phyloP scores from a whole-genome alignment of 1,139 yeast species.

The Cylindricascospora bacillispora region DNA sequence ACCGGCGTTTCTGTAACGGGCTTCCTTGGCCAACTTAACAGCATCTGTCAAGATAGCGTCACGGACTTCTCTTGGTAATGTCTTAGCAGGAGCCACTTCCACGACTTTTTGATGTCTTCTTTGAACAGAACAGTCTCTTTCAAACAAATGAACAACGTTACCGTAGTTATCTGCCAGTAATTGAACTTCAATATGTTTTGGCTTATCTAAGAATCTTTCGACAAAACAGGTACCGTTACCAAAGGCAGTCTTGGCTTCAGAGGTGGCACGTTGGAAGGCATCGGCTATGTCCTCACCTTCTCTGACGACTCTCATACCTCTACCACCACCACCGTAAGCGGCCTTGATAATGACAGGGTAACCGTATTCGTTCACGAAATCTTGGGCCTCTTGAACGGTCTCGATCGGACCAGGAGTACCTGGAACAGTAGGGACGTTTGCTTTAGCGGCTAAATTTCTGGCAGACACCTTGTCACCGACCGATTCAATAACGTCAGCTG shows the following conservation, averaged over 20 bases:
- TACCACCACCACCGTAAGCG: constrained; percentile 99
- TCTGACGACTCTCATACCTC: constrained; percentile 98
- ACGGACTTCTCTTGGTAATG: constrained; percentile 67
- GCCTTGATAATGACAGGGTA: constrained; percentile 97
- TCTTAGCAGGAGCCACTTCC: constrained; percentile 98
- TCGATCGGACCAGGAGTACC: constrained; percentile 98
- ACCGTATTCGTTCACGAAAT: constrained; percentile 72
- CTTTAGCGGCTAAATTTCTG: constrained; percentile 67
- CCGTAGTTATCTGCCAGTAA: constrained; percentile 89
- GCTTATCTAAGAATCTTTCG: constrained; percentile 87
- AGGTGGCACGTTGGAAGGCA: constrained; percentile 86
- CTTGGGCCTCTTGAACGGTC: constrained; percentile 59
- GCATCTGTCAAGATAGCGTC: constrained; percentile 92
- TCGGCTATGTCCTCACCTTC: constrained; percentile 91
- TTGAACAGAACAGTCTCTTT: constrained; percentile 98
- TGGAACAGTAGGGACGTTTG: constrained; percentile 88
- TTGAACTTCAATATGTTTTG: constrained; percentile 97
- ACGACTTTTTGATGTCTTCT: constrained; percentile 99
- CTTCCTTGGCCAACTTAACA: constrained; percentile 75
- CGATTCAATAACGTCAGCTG: constrained; percentile 77
- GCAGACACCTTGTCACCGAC: constrained; percentile 98
- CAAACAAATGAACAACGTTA: constrained; percentile 88
- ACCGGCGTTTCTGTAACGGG: constrained; percentile 94
- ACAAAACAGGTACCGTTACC: constrained; percentile 98
- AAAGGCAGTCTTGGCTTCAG: constrained; percentile 89